Conservation (phyloP, 2,329 filamentous ascomycete genomes). For the Akanthomyces lecanii region DNA sequence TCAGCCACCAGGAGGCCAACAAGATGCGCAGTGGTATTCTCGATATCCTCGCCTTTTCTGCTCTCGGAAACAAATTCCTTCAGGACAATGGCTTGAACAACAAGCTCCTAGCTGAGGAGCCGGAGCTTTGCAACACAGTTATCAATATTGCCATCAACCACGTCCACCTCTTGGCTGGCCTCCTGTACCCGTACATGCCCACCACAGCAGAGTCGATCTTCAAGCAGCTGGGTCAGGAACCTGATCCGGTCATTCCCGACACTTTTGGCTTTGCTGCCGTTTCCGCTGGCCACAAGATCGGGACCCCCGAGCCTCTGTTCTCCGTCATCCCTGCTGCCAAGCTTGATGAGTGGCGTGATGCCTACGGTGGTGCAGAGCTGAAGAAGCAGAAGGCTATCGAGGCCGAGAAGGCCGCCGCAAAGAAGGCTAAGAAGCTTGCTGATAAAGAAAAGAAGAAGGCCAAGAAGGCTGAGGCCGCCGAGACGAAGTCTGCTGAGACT, state of each 20-base stretch:
- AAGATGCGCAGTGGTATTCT: slow-evolving; percentile 65
- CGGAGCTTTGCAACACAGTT: slow-evolving; percentile 51
- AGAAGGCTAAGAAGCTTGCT: slow-evolving; percentile 49
- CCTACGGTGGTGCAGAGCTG: slow-evolving; percentile 62
- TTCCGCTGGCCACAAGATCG: slow-evolving; percentile 73
- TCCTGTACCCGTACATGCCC: slow-evolving; percentile 83
- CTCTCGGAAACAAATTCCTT: slow-evolving; percentile 47
- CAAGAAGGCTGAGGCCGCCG: slow-evolving; percentile 33
- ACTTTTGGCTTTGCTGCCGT: slow-evolving; percentile 60
- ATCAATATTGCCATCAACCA: slow-evolving; percentile 80
- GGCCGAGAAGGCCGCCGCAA: slow-evolving; percentile 46
- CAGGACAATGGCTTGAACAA: slow-evolving; percentile 53
- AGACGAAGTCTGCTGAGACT: slow-evolving; percentile 13
- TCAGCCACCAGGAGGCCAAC: slow-evolving; percentile 64
- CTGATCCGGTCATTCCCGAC: slow-evolving; percentile 56
- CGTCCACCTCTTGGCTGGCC: slow-evolving; percentile 72
- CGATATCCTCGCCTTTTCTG: slow-evolving; percentile 63
- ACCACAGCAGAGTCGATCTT: slow-evolving; percentile 72
- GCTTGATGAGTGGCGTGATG: slow-evolving; percentile 75
- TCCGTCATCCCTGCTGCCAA: slow-evolving; percentile 77
- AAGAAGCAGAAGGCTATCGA: slow-evolving; percentile 65
- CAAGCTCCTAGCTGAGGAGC: slow-evolving; percentile 50
- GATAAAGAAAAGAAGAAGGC: slow-evolving; percentile 43
- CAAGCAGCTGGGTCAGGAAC: slow-evolving; percentile 62
- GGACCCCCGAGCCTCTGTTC: slow-evolving; percentile 75